These are phyloP conservation scores for Psilocybe subaeruginosa DNA, from an alignment of 768 basidiomycete genomes.

Conservation along the genomic window DNA sequence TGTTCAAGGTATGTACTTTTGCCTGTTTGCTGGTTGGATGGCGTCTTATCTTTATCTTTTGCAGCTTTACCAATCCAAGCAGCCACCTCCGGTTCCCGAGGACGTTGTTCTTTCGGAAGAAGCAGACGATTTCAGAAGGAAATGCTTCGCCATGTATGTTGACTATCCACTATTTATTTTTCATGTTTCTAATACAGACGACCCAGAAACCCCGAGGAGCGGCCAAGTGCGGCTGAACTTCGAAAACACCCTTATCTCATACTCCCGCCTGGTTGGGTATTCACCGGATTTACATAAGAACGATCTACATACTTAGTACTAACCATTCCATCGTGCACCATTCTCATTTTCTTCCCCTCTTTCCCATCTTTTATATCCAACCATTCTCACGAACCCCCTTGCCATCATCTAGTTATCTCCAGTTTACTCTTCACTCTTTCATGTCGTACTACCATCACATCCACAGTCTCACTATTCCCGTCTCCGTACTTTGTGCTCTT, in stretches of 20 bases:
- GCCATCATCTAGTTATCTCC: slow-evolving; percentile 15
- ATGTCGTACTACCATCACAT: slow-evolving; percentile 21
- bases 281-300: slow-evolving; percentile 63
- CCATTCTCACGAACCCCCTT: slow-evolving; percentile 19
- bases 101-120: slow-evolving; percentile 75
- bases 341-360: slow-evolving; percentile 1
- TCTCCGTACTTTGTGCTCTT: slow-evolving; percentile 6
- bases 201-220: slow-evolving; percentile 77
- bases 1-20: slow-evolving; percentile 79
- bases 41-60: slow-evolving; percentile 1
- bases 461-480: slow-evolving; percentile 15
- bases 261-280: slow-evolving; percentile 75
- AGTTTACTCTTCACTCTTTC: slow-evolving; percentile 12
- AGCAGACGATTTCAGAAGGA: slow-evolving; percentile 84
- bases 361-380: not conserved
- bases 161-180: not conserved
- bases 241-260: slow-evolving; percentile 78
- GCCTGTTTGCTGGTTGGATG: not conserved
- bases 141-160: slow-evolving; percentile 88
- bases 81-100: slow-evolving; percentile 87
- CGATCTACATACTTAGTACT: slow-evolving; percentile 28
- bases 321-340: slow-evolving; percentile 18
- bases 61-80: slow-evolving; percentile 83
- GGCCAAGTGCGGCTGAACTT: slow-evolving; percentile 79
- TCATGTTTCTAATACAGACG: not conserved